Conservation (phyloP, 352 stramenopile genomes). For the Phytophthora sp. region DNA sequence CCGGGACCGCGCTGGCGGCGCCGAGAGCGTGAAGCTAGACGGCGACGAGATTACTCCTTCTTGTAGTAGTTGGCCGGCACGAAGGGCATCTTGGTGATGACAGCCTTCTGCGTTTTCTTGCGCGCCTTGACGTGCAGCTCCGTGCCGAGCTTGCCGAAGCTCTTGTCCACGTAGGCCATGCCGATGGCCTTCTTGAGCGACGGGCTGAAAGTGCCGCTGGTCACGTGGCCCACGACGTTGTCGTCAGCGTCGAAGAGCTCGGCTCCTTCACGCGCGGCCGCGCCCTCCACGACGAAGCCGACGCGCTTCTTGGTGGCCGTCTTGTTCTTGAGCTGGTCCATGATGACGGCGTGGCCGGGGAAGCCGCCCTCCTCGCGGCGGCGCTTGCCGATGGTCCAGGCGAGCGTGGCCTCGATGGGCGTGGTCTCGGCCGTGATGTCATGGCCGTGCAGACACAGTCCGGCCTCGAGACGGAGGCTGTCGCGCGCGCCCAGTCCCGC, state of each 20-base stretch:
- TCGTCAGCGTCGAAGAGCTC: conserved; percentile 92
- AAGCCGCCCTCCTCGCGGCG: conserved; percentile 92
- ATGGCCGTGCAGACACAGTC: conserved; percentile 98
- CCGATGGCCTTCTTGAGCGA: conserved; percentile 96
- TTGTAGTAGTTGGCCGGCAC: conserved; percentile 97
- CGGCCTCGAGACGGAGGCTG: conserved; percentile 97
- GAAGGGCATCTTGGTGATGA: conserved; percentile 99
- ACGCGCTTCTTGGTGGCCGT: conserved; percentile 94
- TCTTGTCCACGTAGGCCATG: conserved; percentile 98
- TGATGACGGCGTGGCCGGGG: conserved; percentile 94
- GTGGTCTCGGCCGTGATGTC: conserved; percentile 97
- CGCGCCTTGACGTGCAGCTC: conserved; percentile 95
- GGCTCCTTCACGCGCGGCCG: conserved; percentile 92
- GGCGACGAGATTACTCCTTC: conserved; percentile 52
- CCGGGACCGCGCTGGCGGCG: conserved; percentile 7
- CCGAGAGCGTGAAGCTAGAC: conserved; percentile 13
- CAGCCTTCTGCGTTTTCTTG: conserved; percentile 93
- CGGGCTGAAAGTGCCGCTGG: conserved; percentile 96
- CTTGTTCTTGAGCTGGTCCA: conserved; percentile 95
- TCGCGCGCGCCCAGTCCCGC: conserved; percentile 96
- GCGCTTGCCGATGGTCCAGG: conserved; percentile 93
- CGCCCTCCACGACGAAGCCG: conserved; percentile 96
- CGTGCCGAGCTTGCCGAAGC: conserved; percentile 91
- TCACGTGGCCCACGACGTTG: conserved; percentile 91
- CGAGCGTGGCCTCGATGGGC: conserved; percentile 94